Evolutionary conservation across 2,329 filamentous ascomycete genomes (phyloP), one percentile per base, ranked within the genome.

Genomic region (Bipolaris cookei): DNA sequence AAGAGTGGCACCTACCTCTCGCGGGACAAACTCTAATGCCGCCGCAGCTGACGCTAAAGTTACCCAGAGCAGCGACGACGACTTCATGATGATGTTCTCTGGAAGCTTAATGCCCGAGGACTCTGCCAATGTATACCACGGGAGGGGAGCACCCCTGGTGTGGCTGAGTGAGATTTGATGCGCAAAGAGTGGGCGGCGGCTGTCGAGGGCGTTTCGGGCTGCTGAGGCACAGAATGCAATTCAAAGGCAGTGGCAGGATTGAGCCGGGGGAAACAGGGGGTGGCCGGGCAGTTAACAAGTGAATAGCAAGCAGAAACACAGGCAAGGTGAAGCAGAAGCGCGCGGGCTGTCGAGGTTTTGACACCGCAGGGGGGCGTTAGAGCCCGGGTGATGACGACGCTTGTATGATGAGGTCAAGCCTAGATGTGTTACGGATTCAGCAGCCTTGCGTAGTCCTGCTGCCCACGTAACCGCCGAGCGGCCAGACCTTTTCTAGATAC

Each of bases 1-100:
- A 72, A 69, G 65, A 59, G 61, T 51, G 28, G 47, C 55, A 67
- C 75, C 66, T 70, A 77, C 75, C 57, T 76, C 66, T 58, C 74
- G 69, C 35, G 68, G 61, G 37, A 62, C 70, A 48, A 76, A 64
- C 46, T 62, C 65, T 39, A 75, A 60, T 39, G 71, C 73, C 34
- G 59, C 54, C 34, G 65, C 59, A 53, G 68, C 67, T 58, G 70
- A 65, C 61, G 70, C 59, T 64, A 76, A 56, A 45, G 67, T 63
- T 30, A 70, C 66, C 50, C 66, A 66, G 51, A 73, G 50, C 49
- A 75, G 53, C 34, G 65, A 60, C 43, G 68, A 70, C 45, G 54
- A 71, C 58, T 72, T 75, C 75, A 77, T 76, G 25, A 48, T 49
- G 32, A 39, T 32, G 21, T 39, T 43, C 21, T 32, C 5, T 38